Base-by-base conservation (phyloP, 1,284 basidiomycete genomes). In the Hymenochaete sp. region DNA sequence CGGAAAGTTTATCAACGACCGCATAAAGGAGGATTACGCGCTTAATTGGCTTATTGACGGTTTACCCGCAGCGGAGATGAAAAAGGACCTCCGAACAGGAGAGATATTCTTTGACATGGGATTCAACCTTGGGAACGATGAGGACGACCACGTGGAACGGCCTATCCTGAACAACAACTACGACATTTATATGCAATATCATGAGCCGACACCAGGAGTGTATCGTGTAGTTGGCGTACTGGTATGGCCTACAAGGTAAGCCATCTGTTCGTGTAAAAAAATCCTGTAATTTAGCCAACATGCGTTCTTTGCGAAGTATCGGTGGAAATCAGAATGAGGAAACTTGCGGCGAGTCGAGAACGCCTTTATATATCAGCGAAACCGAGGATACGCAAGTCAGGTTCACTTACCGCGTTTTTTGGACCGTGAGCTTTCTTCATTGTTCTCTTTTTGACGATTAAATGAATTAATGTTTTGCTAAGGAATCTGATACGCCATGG, bases 21-120 rank as follows among this genome's bases (percentile, higher is more conserved):
- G 91, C 42, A 95, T 98, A 60, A 73, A 74, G 38, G 91, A 97
- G 61, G 87, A 93, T 59, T 98, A 97, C 59, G 90, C 91, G 0
- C 67, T 97, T 52, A 97, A 97, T 59, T 95, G 93, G 82, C 80
- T 98, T 45, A 72, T 98, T 37, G 93, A 98, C 57, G 93, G 93
- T 3, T 73, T 98, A 28, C 95, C 95, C 3, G 90, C 88, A 6
- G 90, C 91, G 4, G 90, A 95, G 63, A 86, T 91, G 81, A 93
- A 90, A 65, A 65, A 72, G 38, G 90, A 95, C 60, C 59, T 71
- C 43, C 75, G 81, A 55, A 88, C 79, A 2, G 74, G 77, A 14
- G 90, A 95, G 44, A 62, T 83, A 16, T 96, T 95, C 65, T 91
- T 88, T 58, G 90, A 93, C 63, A 86, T 89, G 74, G 90, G 75